Evolutionary conservation across 345 rosid genomes (phyloP).

Genomic region (Citrus reticulata): DNA sequence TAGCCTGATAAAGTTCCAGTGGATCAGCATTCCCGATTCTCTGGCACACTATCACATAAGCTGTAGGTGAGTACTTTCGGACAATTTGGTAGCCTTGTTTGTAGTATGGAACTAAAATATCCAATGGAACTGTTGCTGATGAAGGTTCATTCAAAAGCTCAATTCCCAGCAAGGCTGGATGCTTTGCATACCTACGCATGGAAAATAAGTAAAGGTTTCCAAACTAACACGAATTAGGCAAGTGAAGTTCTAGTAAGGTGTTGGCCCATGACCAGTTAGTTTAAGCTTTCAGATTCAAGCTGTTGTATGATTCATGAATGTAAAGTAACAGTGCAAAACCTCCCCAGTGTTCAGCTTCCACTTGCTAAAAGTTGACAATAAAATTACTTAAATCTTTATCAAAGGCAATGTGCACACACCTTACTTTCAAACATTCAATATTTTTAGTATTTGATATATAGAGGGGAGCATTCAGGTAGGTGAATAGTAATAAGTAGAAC

Average conservation of each 20-base stretch:
- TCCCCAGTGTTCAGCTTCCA: not conserved
- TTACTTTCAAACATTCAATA: not conserved
- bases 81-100: conserved; percentile 58
- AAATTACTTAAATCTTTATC: not conserved
- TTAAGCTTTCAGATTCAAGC: not conserved
- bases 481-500: not conserved
- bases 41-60: conserved; percentile 68
- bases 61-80: conserved; percentile 46
- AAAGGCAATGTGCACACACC: not conserved
- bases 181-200: conserved; percentile 46
- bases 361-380: not conserved
- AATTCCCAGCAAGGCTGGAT: conserved; percentile 63
- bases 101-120: conserved; percentile 52
- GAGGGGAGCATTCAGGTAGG: not conserved
- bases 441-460: not conserved
- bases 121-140: conserved; percentile 53
- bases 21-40: conserved; percentile 79
- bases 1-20: conserved; percentile 57
- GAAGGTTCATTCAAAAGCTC: conserved; percentile 78
- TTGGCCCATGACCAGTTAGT: not conserved
- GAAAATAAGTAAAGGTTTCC: not conserved
- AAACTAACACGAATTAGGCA: not conserved
- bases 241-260: not conserved
- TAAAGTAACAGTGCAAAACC: not conserved
- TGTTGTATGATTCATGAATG: not conserved